Conservation (phyloP, 2,329 filamentous ascomycete genomes). For the Seiridium unicorne region DNA sequence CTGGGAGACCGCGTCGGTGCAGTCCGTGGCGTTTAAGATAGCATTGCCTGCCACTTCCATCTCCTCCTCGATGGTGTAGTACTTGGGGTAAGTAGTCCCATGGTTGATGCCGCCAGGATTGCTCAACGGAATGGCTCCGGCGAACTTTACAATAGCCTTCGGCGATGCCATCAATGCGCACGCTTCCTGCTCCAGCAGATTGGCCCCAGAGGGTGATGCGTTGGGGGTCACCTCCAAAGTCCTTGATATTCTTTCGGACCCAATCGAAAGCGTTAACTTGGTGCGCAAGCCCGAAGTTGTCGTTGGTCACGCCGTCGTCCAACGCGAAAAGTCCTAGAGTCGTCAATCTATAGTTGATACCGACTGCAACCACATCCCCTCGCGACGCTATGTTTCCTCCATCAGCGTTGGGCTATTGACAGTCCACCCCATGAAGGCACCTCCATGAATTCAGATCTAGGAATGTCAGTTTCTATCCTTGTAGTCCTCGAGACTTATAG, state of each 20-base stretch:
- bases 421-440: constrained; percentile 51
- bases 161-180: constrained; percentile 49
- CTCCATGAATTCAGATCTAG: constrained; percentile 43
- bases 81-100: constrained; percentile 56
- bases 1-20: constrained; percentile 45
- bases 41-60: constrained; percentile 45
- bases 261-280: constrained; percentile 49
- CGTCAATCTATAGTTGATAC: constrained; percentile 58
- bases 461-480: not conserved
- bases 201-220: constrained; percentile 56
- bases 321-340: constrained; percentile 59
- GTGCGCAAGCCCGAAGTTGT: constrained; percentile 49
- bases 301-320: constrained; percentile 40
- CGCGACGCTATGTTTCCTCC: constrained; percentile 56
- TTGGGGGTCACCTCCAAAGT: constrained; percentile 56
- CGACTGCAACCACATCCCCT: constrained; percentile 58
- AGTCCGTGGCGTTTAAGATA: constrained; percentile 51
- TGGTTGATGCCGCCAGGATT: constrained; percentile 46
- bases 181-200: constrained; percentile 51
- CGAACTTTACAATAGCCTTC: constrained; percentile 44
- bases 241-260: constrained; percentile 48
- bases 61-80: constrained; percentile 54
- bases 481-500: too few species aligned
- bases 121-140: constrained; percentile 41
- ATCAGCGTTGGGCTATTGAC: constrained; percentile 40